These are phyloP conservation scores for Microstegium vimineum DNA, from an alignment of 176 grass and related monocot genomes.

Conservation along the genomic window DNA sequence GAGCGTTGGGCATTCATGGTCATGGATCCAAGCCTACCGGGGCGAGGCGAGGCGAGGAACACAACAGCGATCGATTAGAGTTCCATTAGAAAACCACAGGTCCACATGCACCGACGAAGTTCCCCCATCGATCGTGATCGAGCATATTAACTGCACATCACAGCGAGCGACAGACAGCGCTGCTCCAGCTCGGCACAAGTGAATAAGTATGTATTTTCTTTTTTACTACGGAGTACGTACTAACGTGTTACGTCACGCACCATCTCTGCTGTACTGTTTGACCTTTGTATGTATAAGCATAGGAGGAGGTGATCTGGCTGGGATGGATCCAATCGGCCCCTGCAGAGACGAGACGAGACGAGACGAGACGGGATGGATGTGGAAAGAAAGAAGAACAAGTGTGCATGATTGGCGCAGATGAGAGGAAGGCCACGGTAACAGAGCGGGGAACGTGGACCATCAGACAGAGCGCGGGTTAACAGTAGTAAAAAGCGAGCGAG, in stretches of 20 bases:
- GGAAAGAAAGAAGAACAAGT: too few species aligned
- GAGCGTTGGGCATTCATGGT: not conserved
- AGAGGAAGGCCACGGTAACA: not conserved
- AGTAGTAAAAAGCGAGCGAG: not conserved
- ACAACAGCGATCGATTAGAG: not conserved
- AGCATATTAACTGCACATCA: not conserved
- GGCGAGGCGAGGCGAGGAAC: not conserved
- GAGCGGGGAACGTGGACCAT: too few species aligned
- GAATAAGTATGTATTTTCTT: not conserved
- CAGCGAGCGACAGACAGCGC: too few species aligned
- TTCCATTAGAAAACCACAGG: not conserved
- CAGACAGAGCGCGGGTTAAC: too few species aligned
- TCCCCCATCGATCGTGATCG: not conserved
- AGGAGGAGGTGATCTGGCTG: too few species aligned
- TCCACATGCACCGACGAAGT: not conserved
- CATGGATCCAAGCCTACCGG: not conserved
- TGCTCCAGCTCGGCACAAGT: not conserved
- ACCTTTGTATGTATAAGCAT: not conserved
- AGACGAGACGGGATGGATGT: too few species aligned
- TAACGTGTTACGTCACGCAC: not conserved
- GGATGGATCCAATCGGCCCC: too few species aligned
- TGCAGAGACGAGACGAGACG: too few species aligned
- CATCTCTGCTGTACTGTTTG: not conserved
- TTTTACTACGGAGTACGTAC: too few species aligned
- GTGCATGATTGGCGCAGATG: not conserved